Percentiles rank a stretch among this genome's conserved stretches.
These are phyloP conservation scores for Clarireedia hainanense DNA, from an alignment of 2,329 filamentous ascomycete genomes.

Conservation along the genomic window DNA sequence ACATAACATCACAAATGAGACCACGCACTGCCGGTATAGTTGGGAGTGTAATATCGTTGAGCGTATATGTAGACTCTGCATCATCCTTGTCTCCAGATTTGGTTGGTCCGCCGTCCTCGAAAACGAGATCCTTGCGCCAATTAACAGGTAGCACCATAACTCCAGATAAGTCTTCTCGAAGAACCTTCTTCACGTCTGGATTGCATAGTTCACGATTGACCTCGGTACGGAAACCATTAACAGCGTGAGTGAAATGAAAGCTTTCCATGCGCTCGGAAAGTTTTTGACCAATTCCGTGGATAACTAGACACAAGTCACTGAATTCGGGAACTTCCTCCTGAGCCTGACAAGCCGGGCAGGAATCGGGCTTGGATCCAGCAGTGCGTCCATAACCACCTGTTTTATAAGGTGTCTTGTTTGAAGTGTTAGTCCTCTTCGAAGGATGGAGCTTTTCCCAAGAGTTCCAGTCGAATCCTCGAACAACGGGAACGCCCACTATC, in stretches of 20 bases:
- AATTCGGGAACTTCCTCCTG: constrained; percentile 61
- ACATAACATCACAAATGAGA: constrained; percentile 95
- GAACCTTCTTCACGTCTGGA: constrained; percentile 63
- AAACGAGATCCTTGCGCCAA: constrained; percentile 81
- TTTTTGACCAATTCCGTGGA: constrained; percentile 96
- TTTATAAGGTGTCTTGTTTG: constrained; percentile 27
- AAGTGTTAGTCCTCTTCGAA: constrained; percentile 24
- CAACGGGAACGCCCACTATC: constrained; percentile 77
- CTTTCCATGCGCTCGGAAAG: constrained; percentile 90
- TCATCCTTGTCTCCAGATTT: constrained; percentile 43
- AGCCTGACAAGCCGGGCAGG: constrained; percentile 52
- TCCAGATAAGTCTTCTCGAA: constrained; percentile 72
- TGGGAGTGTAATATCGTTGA: constrained; percentile 87
- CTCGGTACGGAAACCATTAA: constrained; percentile 80
- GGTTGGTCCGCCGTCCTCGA: constrained; percentile 69
- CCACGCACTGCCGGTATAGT: constrained; percentile 88
- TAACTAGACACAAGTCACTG: constrained; percentile 81
- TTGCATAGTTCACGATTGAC: constrained; percentile 78
- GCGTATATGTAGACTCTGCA: constrained; percentile 55
- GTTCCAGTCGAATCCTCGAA: constrained; percentile 76
- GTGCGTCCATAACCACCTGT: constrained; percentile 14
- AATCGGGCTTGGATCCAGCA: constrained; percentile 12
- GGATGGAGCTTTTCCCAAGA: constrained; percentile 66
- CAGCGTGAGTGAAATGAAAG: constrained; percentile 94
- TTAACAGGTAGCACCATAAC: constrained; percentile 94